phyloP scores from a whole-genome alignment of 768 basidiomycete species.

The Rhodosporidiobolus sp. region DNA sequence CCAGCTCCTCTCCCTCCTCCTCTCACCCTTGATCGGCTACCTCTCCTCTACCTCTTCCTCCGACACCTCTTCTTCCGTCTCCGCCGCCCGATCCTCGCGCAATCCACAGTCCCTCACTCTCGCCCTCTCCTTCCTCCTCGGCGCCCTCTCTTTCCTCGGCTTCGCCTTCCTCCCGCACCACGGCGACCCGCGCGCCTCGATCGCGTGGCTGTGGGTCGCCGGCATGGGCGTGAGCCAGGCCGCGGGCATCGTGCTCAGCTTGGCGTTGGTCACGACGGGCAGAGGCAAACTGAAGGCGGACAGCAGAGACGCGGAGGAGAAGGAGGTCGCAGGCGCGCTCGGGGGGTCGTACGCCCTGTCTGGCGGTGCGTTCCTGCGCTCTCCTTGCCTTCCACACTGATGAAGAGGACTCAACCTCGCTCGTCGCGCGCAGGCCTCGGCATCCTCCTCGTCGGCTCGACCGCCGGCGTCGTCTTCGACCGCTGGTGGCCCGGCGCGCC shows the following conservation, averaged over 20 bases:
- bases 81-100: background rate
- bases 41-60: background rate
- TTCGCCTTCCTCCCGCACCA: conserved; percentile 1
- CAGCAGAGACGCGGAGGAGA: background rate
- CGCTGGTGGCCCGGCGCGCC: conserved; percentile 5
- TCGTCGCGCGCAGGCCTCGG: conserved; percentile 20
- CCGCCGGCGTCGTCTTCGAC: conserved; percentile 15
- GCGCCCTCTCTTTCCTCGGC: background rate
- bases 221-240: conserved; percentile 22
- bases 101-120: conserved; percentile 12
- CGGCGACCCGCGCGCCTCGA: background rate
- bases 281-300: background rate
- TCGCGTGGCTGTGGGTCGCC: conserved; percentile 6
- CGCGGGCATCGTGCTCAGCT: conserved; percentile 20
- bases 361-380: conserved; percentile 8
- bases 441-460: conserved; percentile 23
- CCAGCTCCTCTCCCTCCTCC: conserved; percentile 35
- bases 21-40: conserved; percentile 30
- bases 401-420: no score
- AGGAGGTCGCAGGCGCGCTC: conserved; percentile 23
- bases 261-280: conserved; percentile 25
- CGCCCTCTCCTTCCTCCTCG: conserved; percentile 4
- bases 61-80: background rate
- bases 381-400: no score
- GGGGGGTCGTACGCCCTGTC: conserved; percentile 18